Evolutionary conservation across 1,284 basidiomycete species (phyloP), one percentile per base, ranked within the genome.

Genomic region (Neonothopanus nambi): DNA sequence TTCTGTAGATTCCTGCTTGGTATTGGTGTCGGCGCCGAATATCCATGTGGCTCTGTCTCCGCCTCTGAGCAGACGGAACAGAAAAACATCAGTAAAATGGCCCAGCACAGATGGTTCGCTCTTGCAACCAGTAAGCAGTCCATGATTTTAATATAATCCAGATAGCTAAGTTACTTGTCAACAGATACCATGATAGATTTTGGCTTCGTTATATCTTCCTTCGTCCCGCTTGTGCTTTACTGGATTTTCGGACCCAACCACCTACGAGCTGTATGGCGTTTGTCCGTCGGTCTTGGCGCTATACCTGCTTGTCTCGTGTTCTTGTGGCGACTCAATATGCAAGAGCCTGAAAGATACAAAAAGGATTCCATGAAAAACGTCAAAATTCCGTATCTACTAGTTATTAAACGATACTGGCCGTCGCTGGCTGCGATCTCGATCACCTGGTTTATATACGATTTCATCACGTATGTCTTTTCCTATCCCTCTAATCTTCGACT

Each of bases 41-140:
- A 97, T 61, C 94, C 93, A 5, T 90, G 88, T 56, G 95, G 95
- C 6, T 90, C 88, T 1, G 94, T 97, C 17, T 91, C 93, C 17
- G 89, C 89, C 3, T 89, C 91, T 1, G 95, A 97, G 67, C 90
- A 93, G 65, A 92, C 93, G 0, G 95, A 96, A 68, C 88, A 92
- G 63, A 74, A 79, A 18, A 82, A 80, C 3, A 86, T 96, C 62
- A 77, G 72, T 59, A 93, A 90, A 70, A 83, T 81, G 50, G 80
- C 87, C 2, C 94, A 94, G 65, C 89, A 96, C 67, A 75, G 87
- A 48, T 92, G 92, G 80, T 91, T 96, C 62, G 85, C 89, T 18
- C 79, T 95, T 17, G 91, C 91, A 36, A 92, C 91, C 1, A 93
- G 89, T 87, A 60, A 57, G 80, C 69, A 11, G 2, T 9, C 9